Conservation (phyloP, 1,139 yeast genomes). For the Suhomyces anneliseae region DNA sequence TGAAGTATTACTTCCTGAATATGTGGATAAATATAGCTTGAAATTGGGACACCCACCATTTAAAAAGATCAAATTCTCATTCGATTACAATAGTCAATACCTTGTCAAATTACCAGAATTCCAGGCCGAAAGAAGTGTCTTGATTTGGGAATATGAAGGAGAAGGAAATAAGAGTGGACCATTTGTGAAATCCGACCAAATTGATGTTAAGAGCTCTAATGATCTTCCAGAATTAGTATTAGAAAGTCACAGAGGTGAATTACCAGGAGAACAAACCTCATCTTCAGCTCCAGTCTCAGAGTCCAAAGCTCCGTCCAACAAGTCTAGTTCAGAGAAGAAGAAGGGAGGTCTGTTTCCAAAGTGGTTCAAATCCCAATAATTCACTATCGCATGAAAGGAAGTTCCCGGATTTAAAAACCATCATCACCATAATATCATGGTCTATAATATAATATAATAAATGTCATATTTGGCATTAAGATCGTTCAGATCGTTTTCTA, state of each 20-base stretch:
- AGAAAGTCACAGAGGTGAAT: constrained; percentile 32
- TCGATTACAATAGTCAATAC: constrained; percentile 30
- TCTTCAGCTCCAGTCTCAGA: background rate
- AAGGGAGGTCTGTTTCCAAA: constrained; percentile 19
- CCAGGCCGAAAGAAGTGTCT: constrained; percentile 29
- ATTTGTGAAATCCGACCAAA: constrained; percentile 22
- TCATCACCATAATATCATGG: too few relatives aligned
- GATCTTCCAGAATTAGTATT: constrained; percentile 45
- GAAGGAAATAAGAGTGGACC: constrained; percentile 21
- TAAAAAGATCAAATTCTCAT: constrained; percentile 28
- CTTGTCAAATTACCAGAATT: constrained; percentile 39
- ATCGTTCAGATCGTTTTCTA: too few relatives aligned
- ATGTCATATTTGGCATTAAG: too few relatives aligned
- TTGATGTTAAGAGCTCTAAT: constrained; percentile 21
- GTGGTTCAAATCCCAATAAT: constrained; percentile 18
- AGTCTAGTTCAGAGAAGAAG: constrained; percentile 11
- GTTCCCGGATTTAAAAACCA: too few relatives aligned
- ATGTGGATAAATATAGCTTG: constrained; percentile 31
- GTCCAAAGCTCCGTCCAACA: constrained; percentile 12
- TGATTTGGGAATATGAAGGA: constrained; percentile 36
- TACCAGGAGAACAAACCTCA: constrained; percentile 20
- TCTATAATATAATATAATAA: too few relatives aligned
- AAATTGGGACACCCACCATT: constrained; percentile 50
- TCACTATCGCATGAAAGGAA: background rate
- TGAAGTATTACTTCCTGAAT: constrained; percentile 39